Evolutionary conservation across 352 stramenopile species (phyloP).

Genomic region (Blastocystis sp.): DNA sequence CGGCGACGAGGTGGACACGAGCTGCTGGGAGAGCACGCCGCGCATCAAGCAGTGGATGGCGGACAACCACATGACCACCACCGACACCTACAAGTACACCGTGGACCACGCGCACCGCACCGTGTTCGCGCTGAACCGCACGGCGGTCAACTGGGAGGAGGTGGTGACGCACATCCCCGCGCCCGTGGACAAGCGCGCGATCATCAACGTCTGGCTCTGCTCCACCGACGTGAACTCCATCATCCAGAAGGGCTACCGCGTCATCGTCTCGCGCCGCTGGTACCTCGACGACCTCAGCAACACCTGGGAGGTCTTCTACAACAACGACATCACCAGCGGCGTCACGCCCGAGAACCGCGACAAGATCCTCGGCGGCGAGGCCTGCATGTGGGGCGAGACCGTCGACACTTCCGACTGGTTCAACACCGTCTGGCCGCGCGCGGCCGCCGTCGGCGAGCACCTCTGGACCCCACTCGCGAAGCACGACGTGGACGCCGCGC

Average conservation of each 20-base stretch:
- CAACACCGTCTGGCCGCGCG: constrained; percentile 74
- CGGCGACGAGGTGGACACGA: constrained; percentile 76
- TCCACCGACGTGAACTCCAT: constrained; percentile 67
- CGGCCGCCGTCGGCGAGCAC: constrained; percentile 74
- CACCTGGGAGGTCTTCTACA: constrained; percentile 74
- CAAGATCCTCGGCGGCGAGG: constrained; percentile 74
- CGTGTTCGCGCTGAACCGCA: constrained; percentile 70
- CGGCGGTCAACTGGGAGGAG: constrained; percentile 76
- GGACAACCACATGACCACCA: constrained; percentile 70
- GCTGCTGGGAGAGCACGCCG: constrained; percentile 72
- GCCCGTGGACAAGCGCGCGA: constrained; percentile 69
- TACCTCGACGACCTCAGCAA: constrained; percentile 76
- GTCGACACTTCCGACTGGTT: constrained; percentile 74
- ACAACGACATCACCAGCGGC: constrained; percentile 73
- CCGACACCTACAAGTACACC: constrained; percentile 75
- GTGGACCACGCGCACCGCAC: constrained; percentile 71
- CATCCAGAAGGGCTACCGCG: constrained; percentile 70
- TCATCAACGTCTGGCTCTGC: constrained; percentile 75
- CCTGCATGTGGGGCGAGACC: constrained; percentile 73
- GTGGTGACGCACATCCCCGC: constrained; percentile 73
- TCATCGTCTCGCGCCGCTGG: constrained; percentile 72
- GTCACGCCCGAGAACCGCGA: constrained; percentile 44
- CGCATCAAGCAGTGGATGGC: constrained; percentile 73
- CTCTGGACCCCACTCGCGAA: constrained; percentile 73
- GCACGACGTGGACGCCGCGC: constrained; percentile 53